Conservation (phyloP, 805 yeast genomes). For the Cyberlindnera nakhonratchasimensis region DNA sequence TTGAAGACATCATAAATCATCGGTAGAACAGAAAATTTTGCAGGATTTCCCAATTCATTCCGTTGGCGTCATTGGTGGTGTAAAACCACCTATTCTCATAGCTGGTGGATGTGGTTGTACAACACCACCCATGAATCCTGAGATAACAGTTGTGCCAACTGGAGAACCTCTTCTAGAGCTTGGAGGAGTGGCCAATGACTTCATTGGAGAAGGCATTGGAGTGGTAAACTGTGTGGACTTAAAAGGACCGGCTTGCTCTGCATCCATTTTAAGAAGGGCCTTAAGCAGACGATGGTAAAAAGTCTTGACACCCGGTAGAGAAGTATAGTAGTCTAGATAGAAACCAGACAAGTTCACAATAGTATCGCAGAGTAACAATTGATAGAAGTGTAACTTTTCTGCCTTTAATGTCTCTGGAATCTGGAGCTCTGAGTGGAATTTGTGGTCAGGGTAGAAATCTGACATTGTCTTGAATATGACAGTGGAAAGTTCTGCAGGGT, state of each 20-base stretch:
- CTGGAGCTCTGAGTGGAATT: conserved; percentile 17
- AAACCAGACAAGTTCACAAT: conserved; percentile 13
- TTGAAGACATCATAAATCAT: neutral
- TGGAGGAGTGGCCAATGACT: conserved; percentile 25
- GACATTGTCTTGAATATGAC: conserved; percentile 22
- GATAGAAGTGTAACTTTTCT: conserved; percentile 10
- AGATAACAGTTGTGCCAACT: conserved; percentile 17
- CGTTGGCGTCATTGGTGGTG: conserved; percentile 26
- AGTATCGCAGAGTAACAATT: conserved; percentile 12
- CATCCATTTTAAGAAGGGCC: conserved; percentile 12
- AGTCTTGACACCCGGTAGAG: conserved; percentile 15
- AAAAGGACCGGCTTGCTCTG: conserved; percentile 10
- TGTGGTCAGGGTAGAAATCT: conserved; percentile 10
- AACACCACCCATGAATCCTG: conserved; percentile 11
- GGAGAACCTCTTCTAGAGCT: conserved; percentile 29
- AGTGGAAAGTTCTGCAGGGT: conserved; percentile 28
- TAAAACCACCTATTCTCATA: conserved; percentile 8
- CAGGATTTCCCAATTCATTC: conserved; percentile 8
- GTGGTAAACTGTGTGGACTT: conserved; percentile 13
- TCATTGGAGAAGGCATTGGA: conserved; percentile 17
- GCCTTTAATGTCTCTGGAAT: conserved; percentile 12
- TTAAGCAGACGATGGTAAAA: conserved; percentile 18
- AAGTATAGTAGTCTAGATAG: conserved; percentile 14
- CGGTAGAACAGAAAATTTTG: neutral
- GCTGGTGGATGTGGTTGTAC: conserved; percentile 7